These are phyloP conservation scores for Centella asiatica DNA, from an alignment of 129 eudicot species.

Conservation along the genomic window DNA sequence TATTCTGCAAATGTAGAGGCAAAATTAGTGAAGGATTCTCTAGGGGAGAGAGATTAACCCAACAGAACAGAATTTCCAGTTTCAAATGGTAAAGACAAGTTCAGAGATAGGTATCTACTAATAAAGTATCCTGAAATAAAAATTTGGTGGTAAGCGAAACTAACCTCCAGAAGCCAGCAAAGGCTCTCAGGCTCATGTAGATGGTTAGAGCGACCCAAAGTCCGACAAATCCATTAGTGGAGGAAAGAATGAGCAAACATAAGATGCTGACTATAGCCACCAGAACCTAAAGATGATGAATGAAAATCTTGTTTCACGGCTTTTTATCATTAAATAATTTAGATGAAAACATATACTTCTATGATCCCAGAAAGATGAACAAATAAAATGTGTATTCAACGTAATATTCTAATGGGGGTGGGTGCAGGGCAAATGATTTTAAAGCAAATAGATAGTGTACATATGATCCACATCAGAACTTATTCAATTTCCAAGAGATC, in stretches of 20 bases:
- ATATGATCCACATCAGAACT: too few species aligned
- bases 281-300: conserved; percentile 35
- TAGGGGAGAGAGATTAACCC: background rate
- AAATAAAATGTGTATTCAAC: background rate
- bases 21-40: background rate
- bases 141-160: background rate
- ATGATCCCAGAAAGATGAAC: background rate
- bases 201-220: conserved; percentile 70
- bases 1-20: conserved; percentile 42
- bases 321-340: background rate
- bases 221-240: conserved; percentile 55
- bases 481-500: too few species aligned
- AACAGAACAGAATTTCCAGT: background rate
- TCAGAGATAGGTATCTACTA: background rate
- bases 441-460: too few species aligned
- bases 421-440: too few species aligned
- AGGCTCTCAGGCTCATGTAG: conserved; percentile 78
- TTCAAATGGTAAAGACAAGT: background rate
- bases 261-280: conserved; percentile 63
- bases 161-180: conserved; percentile 85
- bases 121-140: background rate
- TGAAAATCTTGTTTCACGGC: background rate
- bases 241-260: conserved; percentile 42
- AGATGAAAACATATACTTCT: background rate
- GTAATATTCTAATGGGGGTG: background rate